Evolutionary conservation across 768 basidiomycete species (phyloP).

Genomic region (Amanita rubescens): DNA sequence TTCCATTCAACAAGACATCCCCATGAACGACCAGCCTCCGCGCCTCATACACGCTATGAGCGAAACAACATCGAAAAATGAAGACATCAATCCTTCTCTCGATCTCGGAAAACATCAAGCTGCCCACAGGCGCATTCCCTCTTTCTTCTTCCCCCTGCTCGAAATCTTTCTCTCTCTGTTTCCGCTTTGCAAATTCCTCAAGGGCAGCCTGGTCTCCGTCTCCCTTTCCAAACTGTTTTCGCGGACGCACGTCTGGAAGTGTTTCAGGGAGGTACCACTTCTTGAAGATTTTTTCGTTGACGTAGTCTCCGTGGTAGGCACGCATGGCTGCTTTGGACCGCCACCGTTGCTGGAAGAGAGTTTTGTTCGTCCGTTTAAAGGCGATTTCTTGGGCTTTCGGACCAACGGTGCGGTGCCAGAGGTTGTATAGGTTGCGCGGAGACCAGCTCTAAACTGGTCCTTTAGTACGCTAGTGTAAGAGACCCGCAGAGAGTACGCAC

Average conservation of each 20-base stretch:
- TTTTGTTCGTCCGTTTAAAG: slow-evolving; percentile 49
- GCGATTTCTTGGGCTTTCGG: slow-evolving; percentile 39
- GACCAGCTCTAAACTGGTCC: slow-evolving; percentile 66
- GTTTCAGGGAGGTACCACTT: slow-evolving; percentile 87
- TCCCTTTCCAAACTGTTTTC: slow-evolving; percentile 30
- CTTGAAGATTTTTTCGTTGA: slow-evolving; percentile 89
- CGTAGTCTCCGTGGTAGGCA: slow-evolving; percentile 94
- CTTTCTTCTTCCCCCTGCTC: slow-evolving; percentile 47
- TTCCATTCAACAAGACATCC: slow-evolving; percentile 82
- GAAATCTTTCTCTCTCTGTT: slow-evolving; percentile 40
- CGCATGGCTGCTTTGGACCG: slow-evolving; percentile 77
- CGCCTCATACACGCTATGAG: slow-evolving; percentile 85
- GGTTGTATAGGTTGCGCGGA: slow-evolving; percentile 81
- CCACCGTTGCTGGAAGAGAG: slow-evolving; percentile 92
- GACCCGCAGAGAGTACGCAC: slow-evolving; percentile 29
- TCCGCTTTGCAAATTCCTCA: slow-evolving; percentile 53
- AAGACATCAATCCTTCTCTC: slow-evolving; percentile 92
- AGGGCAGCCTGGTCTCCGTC: slow-evolving; percentile 37
- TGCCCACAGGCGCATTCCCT: slow-evolving; percentile 83
- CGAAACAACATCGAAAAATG: slow-evolving; percentile 84
- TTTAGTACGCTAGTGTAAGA: neutral
- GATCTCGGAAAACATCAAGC: slow-evolving; percentile 92
- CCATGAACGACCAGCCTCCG: slow-evolving; percentile 82
- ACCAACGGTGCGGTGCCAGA: slow-evolving; percentile 68
- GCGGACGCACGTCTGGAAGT: slow-evolving; percentile 79